These are phyloP conservation scores for Jackrogersella minutella DNA, from an alignment of 495 filamentous ascomycete species.

Conservation along the genomic window DNA sequence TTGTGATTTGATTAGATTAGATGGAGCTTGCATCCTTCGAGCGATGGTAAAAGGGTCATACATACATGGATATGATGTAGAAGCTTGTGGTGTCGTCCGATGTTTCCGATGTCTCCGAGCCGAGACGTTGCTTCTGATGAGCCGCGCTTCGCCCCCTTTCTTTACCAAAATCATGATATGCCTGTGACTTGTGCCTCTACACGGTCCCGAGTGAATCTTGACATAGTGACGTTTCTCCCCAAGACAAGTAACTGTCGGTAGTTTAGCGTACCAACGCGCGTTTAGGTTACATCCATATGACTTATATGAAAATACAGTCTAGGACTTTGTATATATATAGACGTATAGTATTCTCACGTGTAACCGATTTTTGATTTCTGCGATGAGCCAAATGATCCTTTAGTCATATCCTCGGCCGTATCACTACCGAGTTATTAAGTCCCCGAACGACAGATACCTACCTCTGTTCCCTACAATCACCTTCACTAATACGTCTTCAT, in stretches of 20 bases:
- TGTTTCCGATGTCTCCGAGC: constrained; percentile 37
- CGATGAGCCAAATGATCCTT: not conserved
- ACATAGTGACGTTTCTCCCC: not conserved
- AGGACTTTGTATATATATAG: not conserved
- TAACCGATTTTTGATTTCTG: not conserved
- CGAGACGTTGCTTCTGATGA: constrained; percentile 1
- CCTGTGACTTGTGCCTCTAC: not conserved
- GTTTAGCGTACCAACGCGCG: not conserved
- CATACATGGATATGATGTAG: too few species aligned
- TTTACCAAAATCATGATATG: too few species aligned
- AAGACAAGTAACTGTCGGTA: not conserved
- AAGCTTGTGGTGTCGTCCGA: constrained; percentile 1
- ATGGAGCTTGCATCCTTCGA: too few species aligned
- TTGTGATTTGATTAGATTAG: too few species aligned
- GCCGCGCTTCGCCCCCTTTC: not conserved
- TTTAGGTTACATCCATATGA: not conserved
- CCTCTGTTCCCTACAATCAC: not conserved
- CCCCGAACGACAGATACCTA: not conserved
- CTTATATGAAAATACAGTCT: not conserved
- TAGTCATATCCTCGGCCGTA: not conserved
- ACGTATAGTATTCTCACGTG: not conserved
- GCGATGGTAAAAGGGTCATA: too few species aligned
- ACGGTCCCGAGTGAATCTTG: not conserved
- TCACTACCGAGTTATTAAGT: not conserved
- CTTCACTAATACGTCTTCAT: not conserved